Percentiles rank a stretch among this genome's conserved stretches.
Evolutionary conservation across 192 early-diverging fungal genomes (phyloP).

Genomic region (Chytriomyces sp.): DNA sequence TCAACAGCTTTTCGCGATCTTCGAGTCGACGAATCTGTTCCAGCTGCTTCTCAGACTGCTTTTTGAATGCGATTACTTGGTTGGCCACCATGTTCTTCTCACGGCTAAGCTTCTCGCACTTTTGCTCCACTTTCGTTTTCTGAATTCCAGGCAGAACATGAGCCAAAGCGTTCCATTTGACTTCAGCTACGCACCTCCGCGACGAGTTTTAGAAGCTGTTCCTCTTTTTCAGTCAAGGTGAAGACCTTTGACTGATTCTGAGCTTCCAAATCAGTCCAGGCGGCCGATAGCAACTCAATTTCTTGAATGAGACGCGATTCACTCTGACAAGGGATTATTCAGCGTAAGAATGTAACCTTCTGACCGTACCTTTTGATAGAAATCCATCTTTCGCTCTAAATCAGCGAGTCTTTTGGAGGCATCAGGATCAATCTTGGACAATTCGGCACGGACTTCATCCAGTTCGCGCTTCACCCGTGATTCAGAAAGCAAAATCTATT

Average conservation of each 20-base stretch:
- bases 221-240: slow-evolving; percentile 74
- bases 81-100: slow-evolving; percentile 68
- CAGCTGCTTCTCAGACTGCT: slow-evolving; percentile 80
- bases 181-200: slow-evolving; percentile 59
- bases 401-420: slow-evolving; percentile 51
- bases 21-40: slow-evolving; percentile 80
- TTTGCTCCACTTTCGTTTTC: slow-evolving; percentile 84
- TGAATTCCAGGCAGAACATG: too few relatives aligned
- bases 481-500: slow-evolving; percentile 28
- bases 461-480: slow-evolving; percentile 11
- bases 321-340: slow-evolving; percentile 40
- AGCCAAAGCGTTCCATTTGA: too few relatives aligned
- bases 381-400: slow-evolving; percentile 57
- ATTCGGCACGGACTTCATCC: slow-evolving; percentile 7
- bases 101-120: slow-evolving; percentile 71
- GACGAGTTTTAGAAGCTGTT: slow-evolving; percentile 72
- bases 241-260: slow-evolving; percentile 80
- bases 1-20: slow-evolving; percentile 73
- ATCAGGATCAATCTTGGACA: slow-evolving; percentile 13
- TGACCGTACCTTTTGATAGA: slow-evolving; percentile 56
- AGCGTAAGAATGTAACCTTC: slow-evolving; percentile 16
- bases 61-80: slow-evolving; percentile 68
- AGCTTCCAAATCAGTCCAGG: slow-evolving; percentile 81
- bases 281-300: slow-evolving; percentile 66
- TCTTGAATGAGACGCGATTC: slow-evolving; percentile 60